Evolutionary conservation across 768 basidiomycete genomes (phyloP).

Genomic region (Calocybe indica): DNA sequence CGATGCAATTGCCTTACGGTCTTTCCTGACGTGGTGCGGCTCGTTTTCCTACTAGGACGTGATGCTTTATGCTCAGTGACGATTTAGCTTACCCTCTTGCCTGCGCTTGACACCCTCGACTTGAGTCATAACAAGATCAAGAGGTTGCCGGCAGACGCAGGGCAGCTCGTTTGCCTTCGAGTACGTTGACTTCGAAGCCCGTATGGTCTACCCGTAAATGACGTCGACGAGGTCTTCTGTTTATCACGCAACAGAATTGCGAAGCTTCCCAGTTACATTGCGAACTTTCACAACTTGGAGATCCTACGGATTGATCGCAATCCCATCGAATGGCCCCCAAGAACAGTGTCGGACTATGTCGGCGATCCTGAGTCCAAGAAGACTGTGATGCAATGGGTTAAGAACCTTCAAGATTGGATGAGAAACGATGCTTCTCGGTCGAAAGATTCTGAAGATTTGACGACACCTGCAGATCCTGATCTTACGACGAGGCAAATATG

Average conservation of each 20-base stretch:
- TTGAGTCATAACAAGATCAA: conserved; percentile 90
- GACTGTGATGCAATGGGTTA: conserved; percentile 68
- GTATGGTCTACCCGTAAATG: neutral
- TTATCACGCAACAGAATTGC: conserved; percentile 74
- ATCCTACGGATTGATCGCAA: conserved; percentile 88
- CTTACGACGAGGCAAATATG: no score
- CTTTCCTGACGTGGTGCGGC: conserved; percentile 84
- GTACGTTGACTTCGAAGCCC: conserved; percentile 30
- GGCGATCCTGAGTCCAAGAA: conserved; percentile 38
- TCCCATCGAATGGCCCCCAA: conserved; percentile 91
- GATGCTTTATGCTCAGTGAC: conserved; percentile 6
- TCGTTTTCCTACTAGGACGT: conserved; percentile 5
- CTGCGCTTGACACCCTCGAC: conserved; percentile 89
- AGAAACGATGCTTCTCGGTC: conserved; percentile 37
- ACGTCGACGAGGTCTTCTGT: neutral
- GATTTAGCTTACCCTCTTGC: conserved; percentile 71
- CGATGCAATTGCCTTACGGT: conserved; percentile 76
- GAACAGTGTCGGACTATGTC: conserved; percentile 39
- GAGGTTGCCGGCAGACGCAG: conserved; percentile 72
- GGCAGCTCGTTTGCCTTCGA: conserved; percentile 69
- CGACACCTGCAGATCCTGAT: conserved; percentile 13
- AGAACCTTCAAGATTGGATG: conserved; percentile 71
- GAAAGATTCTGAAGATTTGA: conserved; percentile 42
- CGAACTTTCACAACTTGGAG: conserved; percentile 64
- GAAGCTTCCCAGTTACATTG: conserved; percentile 72